phyloP scores from a whole-genome alignment of 2,329 filamentous ascomycete species.

The Aspergillus sp. region DNA sequence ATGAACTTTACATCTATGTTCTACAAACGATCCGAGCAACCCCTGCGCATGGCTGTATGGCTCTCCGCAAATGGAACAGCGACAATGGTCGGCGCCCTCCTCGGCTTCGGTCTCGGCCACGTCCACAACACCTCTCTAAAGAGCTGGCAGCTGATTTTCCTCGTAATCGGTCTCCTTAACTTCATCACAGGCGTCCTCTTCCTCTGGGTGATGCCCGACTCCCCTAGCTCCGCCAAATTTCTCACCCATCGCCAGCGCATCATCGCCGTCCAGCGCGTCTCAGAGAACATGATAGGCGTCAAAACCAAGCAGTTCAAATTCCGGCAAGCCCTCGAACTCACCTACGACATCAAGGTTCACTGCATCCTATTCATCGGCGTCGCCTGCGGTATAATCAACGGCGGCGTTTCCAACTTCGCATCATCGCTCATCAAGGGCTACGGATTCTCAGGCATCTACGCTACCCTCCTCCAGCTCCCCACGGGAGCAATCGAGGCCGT shows the following conservation, averaged over 20 bases:
- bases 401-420: constrained; percentile 55
- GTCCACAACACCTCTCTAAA: constrained; percentile 30
- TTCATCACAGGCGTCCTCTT: constrained; percentile 47
- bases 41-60: constrained; percentile 41
- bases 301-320: constrained; percentile 43
- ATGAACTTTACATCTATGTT: constrained; percentile 45
- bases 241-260: constrained; percentile 44
- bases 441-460: constrained; percentile 36
- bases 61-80: constrained; percentile 44
- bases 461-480: constrained; percentile 41
- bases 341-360: constrained; percentile 44
- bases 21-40: constrained; percentile 44
- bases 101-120: constrained; percentile 42
- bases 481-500: constrained; percentile 40
- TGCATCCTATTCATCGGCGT: constrained; percentile 49
- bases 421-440: constrained; percentile 53
- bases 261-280: constrained; percentile 47
- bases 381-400: constrained; percentile 54
- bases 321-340: constrained; percentile 44
- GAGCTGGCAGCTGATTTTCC: constrained; percentile 48
- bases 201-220: constrained; percentile 43
- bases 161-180: constrained; percentile 50
- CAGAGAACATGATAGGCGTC: constrained; percentile 49
- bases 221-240: constrained; percentile 44
- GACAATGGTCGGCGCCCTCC: constrained; percentile 43